Percentiles rank a stretch among this genome's conserved stretches.
These are phyloP conservation scores for Dendrobium huoshanense DNA, from an alignment of 106 monocot genomes.

Conservation along the genomic window DNA sequence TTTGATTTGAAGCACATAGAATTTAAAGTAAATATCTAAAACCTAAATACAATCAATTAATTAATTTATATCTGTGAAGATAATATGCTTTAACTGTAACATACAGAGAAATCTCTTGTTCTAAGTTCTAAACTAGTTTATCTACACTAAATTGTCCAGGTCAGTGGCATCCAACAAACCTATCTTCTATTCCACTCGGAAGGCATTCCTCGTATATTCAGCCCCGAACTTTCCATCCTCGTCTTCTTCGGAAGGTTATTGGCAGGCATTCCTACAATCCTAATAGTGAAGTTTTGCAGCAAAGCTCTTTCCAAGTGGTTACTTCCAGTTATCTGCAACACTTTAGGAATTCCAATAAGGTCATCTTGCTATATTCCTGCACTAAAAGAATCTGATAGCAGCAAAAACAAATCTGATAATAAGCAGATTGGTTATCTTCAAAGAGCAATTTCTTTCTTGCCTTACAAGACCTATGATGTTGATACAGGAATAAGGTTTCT, in stretches of 20 bases:
- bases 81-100: too few species aligned
- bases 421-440: slow-evolving; percentile 46
- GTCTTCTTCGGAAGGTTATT: slow-evolving; percentile 47
- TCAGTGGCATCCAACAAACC: slow-evolving; percentile 70
- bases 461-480: slow-evolving; percentile 56
- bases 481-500: slow-evolving; percentile 83
- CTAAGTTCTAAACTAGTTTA: not conserved
- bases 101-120: not conserved
- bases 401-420: slow-evolving; percentile 24
- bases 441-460: slow-evolving; percentile 36
- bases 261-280: slow-evolving; percentile 76
- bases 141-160: slow-evolving; percentile 26
- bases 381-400: slow-evolving; percentile 34
- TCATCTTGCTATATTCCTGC: slow-evolving; percentile 79
- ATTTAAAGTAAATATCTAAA: not conserved
- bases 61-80: too few species aligned
- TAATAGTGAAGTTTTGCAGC: slow-evolving; percentile 84
- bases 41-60: too few species aligned
- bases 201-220: slow-evolving; percentile 39
- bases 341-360: slow-evolving; percentile 62
- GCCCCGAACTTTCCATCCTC: slow-evolving; percentile 27
- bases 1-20: not conserved
- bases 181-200: slow-evolving; percentile 44
- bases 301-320: slow-evolving; percentile 84
- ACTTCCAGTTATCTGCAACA: slow-evolving; percentile 68